Base-by-base conservation (phyloP, 169 alveolate genomes). In the Toxoplasma gondii region DNA sequence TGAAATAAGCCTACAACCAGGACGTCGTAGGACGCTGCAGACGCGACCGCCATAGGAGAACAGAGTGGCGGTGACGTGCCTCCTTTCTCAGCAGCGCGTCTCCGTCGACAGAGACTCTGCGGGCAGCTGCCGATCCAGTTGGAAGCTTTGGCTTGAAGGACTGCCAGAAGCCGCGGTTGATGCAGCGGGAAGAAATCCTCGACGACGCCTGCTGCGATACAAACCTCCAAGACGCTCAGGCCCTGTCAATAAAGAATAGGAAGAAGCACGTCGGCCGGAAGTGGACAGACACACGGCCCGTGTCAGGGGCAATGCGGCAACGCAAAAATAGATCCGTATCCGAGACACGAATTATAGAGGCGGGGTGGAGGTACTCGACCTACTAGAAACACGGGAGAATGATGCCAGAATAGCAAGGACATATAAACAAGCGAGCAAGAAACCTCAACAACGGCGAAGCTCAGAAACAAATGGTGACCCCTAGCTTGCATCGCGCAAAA, bases 181-280 rank as follows among this genome's bases (percentile, higher is more conserved):
- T 88, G 92, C 58, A 88, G 83, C 81, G 92, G 92, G 64, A 54
- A 54, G 69, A 88, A 34, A 38, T 58, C 92, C 49, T 88, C 53
- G 36, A 88, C 92, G 38, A 88, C 81, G 10, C 92, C 92, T 1
- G 92, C 69, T 19, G 84, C 92, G 24, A 88, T 41, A n/a, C 92
- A 88, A 36, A 88, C 92, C 36, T 88, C 92, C 83, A 88, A 1
- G 22, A 88, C 92, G 49, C 92, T 67, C 67, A 88, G 69, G 54
- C 92, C 92, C 92, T 88, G 92, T 39, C 12, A 36, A 54, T 19
- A 88, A 58, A 86, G 7, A 2, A 45, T 78, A 19, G 22, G 78
- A n/a, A 49, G 16, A 22, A 69, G 39, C 82, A 69, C 4, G 4
- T 49, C 58, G 58, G 58, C 58, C 4, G 58, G 22, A 49, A 69